Conservation (phyloP, 2,329 filamentous ascomycete genomes). For the Cercospora sp. region DNA sequence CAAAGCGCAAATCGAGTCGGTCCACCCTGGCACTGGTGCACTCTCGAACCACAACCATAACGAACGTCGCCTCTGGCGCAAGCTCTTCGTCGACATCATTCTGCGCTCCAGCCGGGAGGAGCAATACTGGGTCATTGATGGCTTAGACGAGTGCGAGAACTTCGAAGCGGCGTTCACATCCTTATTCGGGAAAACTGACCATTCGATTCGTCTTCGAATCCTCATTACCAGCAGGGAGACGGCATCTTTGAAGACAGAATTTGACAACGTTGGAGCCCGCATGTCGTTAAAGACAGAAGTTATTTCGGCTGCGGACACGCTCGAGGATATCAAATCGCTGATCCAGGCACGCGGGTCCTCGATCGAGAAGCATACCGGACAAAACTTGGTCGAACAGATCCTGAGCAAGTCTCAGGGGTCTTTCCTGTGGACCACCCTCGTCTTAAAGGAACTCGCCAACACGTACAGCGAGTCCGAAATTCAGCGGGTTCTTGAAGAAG, state of each 20-base stretch:
- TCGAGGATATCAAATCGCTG: background rate
- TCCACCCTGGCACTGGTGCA: background rate
- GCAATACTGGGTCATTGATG: background rate
- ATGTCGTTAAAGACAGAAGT: background rate
- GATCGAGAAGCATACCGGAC: background rate
- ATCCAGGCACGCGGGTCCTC: background rate
- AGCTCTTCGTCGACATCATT: background rate
- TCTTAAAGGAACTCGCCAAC: background rate
- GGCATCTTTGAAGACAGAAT: background rate
- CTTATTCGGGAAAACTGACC: background rate
- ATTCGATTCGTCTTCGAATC: background rate
- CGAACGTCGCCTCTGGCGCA: background rate
- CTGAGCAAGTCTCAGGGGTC: background rate
- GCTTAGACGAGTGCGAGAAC: background rate
- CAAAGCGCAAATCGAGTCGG: background rate
- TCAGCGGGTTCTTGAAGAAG: background rate
- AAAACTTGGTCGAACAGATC: background rate
- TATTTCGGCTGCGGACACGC: background rate
- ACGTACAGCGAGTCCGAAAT: background rate
- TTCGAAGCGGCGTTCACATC: background rate
- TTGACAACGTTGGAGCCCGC: background rate
- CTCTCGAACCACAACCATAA: background rate
- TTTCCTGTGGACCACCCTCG: background rate
- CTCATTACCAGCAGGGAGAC: background rate
- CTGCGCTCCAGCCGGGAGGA: background rate